phyloP scores from a whole-genome alignment of 768 basidiomycete species.

The Hericium coralloides region DNA sequence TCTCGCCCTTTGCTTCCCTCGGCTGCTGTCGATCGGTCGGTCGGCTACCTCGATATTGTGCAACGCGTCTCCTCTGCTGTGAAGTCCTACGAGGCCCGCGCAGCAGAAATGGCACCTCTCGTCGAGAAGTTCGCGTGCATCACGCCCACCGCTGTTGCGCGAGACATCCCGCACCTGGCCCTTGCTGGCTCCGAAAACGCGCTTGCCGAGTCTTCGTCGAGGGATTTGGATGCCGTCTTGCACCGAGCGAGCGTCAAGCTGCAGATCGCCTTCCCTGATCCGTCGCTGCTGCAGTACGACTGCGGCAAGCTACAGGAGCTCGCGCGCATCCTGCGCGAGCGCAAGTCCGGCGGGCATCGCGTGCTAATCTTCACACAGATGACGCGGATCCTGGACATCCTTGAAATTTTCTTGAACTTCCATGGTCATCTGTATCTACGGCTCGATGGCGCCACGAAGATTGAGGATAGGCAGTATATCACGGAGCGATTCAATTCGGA shows the following conservation, averaged over 20 bases:
- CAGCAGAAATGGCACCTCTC: constrained; percentile 38
- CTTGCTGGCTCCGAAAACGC: constrained; percentile 34
- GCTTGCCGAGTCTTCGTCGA: constrained; percentile 14
- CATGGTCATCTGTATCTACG: constrained; percentile 91
- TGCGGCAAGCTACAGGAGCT: constrained; percentile 92
- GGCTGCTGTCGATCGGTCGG: constrained; percentile 28
- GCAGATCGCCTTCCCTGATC: constrained; percentile 90
- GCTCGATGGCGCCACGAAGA: constrained; percentile 92
- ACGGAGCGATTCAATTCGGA: constrained; percentile 85
- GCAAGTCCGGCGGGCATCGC: constrained; percentile 82
- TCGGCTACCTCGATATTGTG: constrained; percentile 34
- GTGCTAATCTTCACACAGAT: constrained; percentile 96
- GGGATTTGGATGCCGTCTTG: constrained; percentile 55
- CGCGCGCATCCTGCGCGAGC: constrained; percentile 67
- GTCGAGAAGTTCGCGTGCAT: constrained; percentile 72
- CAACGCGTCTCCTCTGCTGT: constrained; percentile 39
- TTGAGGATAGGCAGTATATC: constrained; percentile 88
- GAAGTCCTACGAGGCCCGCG: constrained; percentile 55
- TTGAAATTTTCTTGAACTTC: constrained; percentile 87
- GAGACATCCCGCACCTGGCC: constrained; percentile 59
- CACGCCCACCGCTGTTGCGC: constrained; percentile 70
- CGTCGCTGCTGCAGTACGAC: constrained; percentile 85
- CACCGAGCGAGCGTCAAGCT: constrained; percentile 74
- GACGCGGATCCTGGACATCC: constrained; percentile 88
- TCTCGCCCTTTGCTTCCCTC: constrained; percentile 43